Evolutionary conservation across 306 rosid genomes (phyloP).

Genomic region (Carpinus fangiana): DNA sequence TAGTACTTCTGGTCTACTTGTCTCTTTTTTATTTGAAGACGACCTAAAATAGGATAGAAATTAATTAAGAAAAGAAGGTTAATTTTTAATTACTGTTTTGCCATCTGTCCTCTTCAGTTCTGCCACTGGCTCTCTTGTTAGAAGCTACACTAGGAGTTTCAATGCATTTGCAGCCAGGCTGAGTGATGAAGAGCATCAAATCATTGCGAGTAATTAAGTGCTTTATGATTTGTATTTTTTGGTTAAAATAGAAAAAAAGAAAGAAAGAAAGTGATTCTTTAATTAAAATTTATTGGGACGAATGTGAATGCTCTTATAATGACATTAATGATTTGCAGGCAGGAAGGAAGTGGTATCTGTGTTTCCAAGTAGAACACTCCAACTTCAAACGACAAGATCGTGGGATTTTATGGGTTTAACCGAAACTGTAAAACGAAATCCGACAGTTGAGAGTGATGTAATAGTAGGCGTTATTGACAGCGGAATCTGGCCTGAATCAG

Average conservation of each 20-base stretch:
- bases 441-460: not conserved
- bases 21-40: too few relatives aligned
- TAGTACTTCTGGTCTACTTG: too few relatives aligned
- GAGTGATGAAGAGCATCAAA: conserved; percentile 4
- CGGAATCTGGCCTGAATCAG: conserved; percentile 35
- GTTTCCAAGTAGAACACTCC: conserved; percentile 21
- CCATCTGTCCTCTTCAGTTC: not conserved
- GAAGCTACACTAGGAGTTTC: conserved; percentile 29
- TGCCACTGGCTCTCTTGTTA: not conserved
- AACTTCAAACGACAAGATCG: conserved; percentile 22
- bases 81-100: too few relatives aligned
- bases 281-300: too few relatives aligned
- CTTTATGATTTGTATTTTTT: not conserved
- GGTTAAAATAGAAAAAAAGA: too few relatives aligned
- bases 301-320: too few relatives aligned
- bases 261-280: too few relatives aligned
- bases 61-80: too few relatives aligned
- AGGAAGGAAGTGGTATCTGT: conserved; percentile 27
- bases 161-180: conserved; percentile 32
- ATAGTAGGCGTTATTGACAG: conserved; percentile 28
- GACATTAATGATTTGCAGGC: not conserved
- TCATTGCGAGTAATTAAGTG: not conserved
- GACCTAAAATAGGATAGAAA: too few relatives aligned
- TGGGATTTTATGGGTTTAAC: conserved; percentile 35
- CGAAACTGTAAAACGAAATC: not conserved